A percentile compares a stretch with the other conserved stretches of the same genome.
Conservation (phyloP, 1,284 basidiomycete genomes). For the Trametes sp. region DNA sequence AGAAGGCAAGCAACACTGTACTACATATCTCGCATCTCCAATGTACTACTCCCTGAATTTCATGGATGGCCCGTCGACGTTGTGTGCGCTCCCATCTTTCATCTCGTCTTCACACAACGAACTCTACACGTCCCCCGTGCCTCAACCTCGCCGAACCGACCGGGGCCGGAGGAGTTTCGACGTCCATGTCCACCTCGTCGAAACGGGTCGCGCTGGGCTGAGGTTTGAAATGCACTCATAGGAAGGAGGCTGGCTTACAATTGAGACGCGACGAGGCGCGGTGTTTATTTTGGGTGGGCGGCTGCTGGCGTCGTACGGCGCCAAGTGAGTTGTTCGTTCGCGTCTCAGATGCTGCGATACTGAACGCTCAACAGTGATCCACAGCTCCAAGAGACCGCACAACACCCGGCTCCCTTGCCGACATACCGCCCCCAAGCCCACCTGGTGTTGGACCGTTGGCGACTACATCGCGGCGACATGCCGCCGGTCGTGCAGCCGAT, state of each 20-base stretch:
- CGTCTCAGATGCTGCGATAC: not conserved
- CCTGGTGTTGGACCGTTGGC: not conserved
- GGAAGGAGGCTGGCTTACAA: too few species aligned
- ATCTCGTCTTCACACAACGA: too few species aligned
- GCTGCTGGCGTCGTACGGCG: not conserved
- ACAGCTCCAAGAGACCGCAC: not conserved
- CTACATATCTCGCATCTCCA: constrained; percentile 4
- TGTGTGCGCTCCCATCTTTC: not conserved
- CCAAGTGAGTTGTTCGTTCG: not conserved
- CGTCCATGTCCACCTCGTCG: too few species aligned
- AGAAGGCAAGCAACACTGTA: constrained; percentile 5
- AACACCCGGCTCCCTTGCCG: not conserved
- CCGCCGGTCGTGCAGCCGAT: too few species aligned
- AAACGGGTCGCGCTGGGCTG: too few species aligned
- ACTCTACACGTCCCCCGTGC: not conserved
- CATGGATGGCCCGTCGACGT: not conserved
- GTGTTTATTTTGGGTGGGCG: not conserved
- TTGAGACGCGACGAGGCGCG: too few species aligned
- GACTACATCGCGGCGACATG: too few species aligned
- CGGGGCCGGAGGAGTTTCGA: too few species aligned
- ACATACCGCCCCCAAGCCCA: not conserved
- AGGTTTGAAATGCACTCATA: too few species aligned
- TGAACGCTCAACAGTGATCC: not conserved
- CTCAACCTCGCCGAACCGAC: too few species aligned
- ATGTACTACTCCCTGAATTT: not conserved